Percentiles rank a stretch among this genome's conserved stretches.
phyloP scores from a whole-genome alignment of 306 rosid species.

The Medicago ruthenica region DNA sequence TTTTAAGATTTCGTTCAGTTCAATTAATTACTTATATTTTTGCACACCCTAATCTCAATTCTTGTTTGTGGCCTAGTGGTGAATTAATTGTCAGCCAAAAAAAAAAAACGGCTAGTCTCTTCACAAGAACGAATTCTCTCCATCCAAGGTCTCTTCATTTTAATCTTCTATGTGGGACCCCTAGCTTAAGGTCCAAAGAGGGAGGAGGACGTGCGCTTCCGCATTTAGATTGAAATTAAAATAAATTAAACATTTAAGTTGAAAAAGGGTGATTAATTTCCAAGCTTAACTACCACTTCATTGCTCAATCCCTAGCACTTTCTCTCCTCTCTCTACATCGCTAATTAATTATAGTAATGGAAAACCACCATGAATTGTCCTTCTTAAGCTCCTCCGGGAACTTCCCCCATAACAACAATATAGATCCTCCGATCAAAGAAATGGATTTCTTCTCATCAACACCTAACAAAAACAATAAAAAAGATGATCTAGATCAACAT shows the following conservation, averaged over 20 bases:
- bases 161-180: constrained; percentile 36
- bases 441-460: constrained; percentile 50
- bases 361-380: constrained; percentile 47
- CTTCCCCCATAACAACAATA: constrained; percentile 3
- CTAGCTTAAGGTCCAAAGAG: constrained; percentile 38
- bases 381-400: constrained; percentile 39
- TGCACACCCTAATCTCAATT: no score
- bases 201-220: constrained; percentile 19
- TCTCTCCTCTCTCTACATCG: background rate
- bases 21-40: no score
- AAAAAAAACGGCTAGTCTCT: background rate
- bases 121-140: background rate
- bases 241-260: background rate
- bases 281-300: constrained; percentile 19
- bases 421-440: constrained; percentile 46
- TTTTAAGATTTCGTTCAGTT: no score
- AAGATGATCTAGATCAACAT: constrained; percentile 27
- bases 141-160: background rate
- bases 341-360: constrained; percentile 15
- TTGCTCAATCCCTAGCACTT: background rate
- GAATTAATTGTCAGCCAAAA: background rate
- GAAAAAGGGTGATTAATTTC: constrained; percentile 29
- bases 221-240: constrained; percentile 26
- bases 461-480: no score
- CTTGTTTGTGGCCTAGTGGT: background rate